Percentiles rank a stretch among this genome's conserved stretches.
Conservation (phyloP, 2,329 filamentous ascomycete genomes). For the Drechslerella dactyloides region DNA sequence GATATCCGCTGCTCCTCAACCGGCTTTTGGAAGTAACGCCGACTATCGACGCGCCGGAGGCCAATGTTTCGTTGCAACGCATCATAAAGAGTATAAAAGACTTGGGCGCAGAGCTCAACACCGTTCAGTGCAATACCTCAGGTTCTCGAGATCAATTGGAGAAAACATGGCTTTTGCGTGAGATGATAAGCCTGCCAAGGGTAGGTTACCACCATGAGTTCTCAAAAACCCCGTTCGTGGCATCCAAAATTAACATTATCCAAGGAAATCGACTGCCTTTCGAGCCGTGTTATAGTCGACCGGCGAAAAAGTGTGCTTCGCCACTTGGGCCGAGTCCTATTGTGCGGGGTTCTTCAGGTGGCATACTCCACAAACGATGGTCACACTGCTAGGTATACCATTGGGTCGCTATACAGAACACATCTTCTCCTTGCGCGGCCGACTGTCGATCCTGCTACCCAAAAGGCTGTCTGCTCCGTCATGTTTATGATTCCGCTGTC, state of each 20-base stretch:
- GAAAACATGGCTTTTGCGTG: conserved; percentile 45
- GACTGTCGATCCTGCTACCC: conserved; percentile 45
- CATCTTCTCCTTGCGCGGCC: conserved; percentile 42
- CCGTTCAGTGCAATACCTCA: conserved; percentile 36
- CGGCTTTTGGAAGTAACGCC: conserved; percentile 40
- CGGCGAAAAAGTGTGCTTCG: conserved; percentile 38
- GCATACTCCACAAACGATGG: conserved; percentile 37
- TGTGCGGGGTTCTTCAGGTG: conserved; percentile 44
- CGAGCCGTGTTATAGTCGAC: conserved; percentile 34
- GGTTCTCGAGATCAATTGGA: conserved; percentile 40
- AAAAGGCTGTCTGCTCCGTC: conserved; percentile 46
- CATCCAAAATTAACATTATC: neutral
- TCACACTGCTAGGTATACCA: conserved; percentile 39
- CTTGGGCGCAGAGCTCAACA: conserved; percentile 40
- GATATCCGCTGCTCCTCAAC: conserved; percentile 44
- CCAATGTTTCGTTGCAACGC: conserved; percentile 44
- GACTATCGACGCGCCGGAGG: conserved; percentile 43
- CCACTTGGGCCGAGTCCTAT: conserved; percentile 30
- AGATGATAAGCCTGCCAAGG: conserved; percentile 40
- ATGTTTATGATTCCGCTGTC: conserved; percentile 47
- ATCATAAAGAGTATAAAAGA: conserved; percentile 43
- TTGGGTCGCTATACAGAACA: conserved; percentile 38
- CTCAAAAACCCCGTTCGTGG: neutral
- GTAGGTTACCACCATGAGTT: conserved; percentile 14
- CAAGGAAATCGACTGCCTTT: conserved; percentile 41